Evolutionary conservation across 495 filamentous ascomycete genomes (phyloP).

Genomic region (Aspergillus indologenus): DNA sequence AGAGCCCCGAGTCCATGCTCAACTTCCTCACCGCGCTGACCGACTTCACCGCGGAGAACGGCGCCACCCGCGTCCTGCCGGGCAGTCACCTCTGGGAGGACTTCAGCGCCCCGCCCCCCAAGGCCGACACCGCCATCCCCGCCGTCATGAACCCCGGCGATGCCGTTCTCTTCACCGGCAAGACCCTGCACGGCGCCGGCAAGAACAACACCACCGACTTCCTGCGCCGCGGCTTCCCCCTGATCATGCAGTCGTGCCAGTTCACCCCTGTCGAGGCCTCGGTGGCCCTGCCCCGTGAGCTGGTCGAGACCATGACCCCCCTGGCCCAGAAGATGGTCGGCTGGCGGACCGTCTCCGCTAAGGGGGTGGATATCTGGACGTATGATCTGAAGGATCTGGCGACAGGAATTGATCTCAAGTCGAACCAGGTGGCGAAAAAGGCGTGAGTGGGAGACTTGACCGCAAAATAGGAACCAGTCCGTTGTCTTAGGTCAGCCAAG

Average conservation of each 20-base stretch:
- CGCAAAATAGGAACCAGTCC: too few relatives aligned
- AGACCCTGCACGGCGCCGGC: background rate
- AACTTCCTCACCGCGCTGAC: slow-evolving; percentile 29
- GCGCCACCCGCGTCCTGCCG: slow-evolving; percentile 40
- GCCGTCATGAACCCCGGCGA: slow-evolving; percentile 1
- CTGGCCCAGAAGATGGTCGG: slow-evolving; percentile 3
- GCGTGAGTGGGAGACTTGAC: too few relatives aligned
- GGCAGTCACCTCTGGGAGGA: slow-evolving; percentile 35
- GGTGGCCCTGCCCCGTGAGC: background rate
- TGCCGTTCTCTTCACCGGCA: background rate
- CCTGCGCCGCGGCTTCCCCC: background rate
- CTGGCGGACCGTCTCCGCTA: background rate
- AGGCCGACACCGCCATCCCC: background rate
- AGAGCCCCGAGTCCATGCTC: slow-evolving; percentile 12
- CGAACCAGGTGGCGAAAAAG: too few relatives aligned
- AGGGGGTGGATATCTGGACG: background rate
- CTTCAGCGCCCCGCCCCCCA: background rate
- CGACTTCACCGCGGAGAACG: slow-evolving; percentile 32
- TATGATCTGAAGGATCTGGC: background rate
- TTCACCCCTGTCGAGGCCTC: background rate
- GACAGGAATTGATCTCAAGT: background rate
- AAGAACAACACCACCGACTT: background rate
- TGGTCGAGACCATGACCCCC: slow-evolving; percentile 4
- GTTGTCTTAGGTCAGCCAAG: too few relatives aligned
- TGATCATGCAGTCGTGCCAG: background rate